Base-by-base conservation (phyloP, 495 filamentous ascomycete genomes). In the Geopyxis carbonaria region DNA sequence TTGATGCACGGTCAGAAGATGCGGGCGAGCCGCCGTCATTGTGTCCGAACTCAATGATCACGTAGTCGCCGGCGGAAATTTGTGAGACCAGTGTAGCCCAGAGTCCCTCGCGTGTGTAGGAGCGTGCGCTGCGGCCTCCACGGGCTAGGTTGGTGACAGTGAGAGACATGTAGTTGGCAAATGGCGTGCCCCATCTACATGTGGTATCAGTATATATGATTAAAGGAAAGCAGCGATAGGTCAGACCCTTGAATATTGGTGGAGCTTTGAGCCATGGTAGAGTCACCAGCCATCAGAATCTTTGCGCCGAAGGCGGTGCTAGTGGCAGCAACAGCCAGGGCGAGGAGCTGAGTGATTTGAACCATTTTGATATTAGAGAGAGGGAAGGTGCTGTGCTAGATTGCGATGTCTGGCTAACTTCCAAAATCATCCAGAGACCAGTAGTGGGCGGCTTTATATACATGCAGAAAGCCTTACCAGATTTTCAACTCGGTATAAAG, bases 11-110 rank as follows among this genome's bases (percentile, higher is more conserved):
- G 19, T 73, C 66, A 14, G 43, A 59, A 9, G 47, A 46, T 0
- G 56, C 52, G 0, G 68, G 55, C 1, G 60, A 64, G n/a, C 68
- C 65, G 14, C 35, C 69, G 40, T 67, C 64, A 40, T 67, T 67
- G 37, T 65, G 64, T 4, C 64, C 64, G 36, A 66, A 66, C 38
- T 66, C 64, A 34, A 67, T 64, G 2, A 66, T 53, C n/a, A 67
- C 64, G 44, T 60, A 64, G 45, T 67, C 64, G 5, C 64, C 64
- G 0, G 48, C 24, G 31, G 53, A 33, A 31, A 64, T 56, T 25
- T 51, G 36, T 3, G 47, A 42, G 2, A 61, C 56, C 6, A 66
- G 57, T 3, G 47, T 54, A 0, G 35, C 45, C 44, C 62, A 66
- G 31, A 65, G 59, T 9, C 61, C 64, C 38, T 67, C 64, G 29